Evolutionary conservation across 345 rosid species (phyloP).

Genomic region (Eutrema heterophyllum): DNA sequence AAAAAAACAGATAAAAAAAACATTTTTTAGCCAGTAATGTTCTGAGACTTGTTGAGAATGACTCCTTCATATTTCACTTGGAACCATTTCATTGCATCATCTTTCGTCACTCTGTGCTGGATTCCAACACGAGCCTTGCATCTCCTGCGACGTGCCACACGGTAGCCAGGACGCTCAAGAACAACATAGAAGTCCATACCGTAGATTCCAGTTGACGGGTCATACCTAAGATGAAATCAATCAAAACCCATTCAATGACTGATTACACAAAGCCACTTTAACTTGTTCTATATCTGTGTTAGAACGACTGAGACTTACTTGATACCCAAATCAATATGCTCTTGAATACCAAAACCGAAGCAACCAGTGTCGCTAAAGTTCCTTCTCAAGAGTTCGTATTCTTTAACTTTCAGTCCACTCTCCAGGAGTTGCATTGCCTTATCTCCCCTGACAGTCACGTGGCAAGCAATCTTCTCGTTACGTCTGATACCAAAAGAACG

Average conservation of each 20-base stretch:
- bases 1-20: not conserved
- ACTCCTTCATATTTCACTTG: conserved; percentile 61
- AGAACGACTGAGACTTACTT: conserved; percentile 41
- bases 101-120: conserved; percentile 52
- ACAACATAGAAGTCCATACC: conserved; percentile 63
- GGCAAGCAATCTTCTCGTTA: conserved; percentile 95
- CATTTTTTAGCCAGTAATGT: conserved; percentile 17
- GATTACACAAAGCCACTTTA: not conserved
- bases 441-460: conserved; percentile 93
- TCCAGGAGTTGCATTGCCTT: conserved; percentile 95
- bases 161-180: conserved; percentile 55
- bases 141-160: conserved; percentile 52
- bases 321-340: conserved; percentile 95
- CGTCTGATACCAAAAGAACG: conserved; percentile 93
- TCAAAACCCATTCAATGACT: not conserved
- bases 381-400: conserved; percentile 81
- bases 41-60: conserved; percentile 53
- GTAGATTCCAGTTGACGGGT: conserved; percentile 53
- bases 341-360: conserved; percentile 93
- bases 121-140: conserved; percentile 62
- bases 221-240: conserved; percentile 34
- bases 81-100: conserved; percentile 66
- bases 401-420: conserved; percentile 91
- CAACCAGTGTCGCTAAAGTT: conserved; percentile 99
- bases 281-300: not conserved